phyloP scores from a whole-genome alignment of 371 early-diverging fungal genomes.

The Mucor plumbeus region DNA sequence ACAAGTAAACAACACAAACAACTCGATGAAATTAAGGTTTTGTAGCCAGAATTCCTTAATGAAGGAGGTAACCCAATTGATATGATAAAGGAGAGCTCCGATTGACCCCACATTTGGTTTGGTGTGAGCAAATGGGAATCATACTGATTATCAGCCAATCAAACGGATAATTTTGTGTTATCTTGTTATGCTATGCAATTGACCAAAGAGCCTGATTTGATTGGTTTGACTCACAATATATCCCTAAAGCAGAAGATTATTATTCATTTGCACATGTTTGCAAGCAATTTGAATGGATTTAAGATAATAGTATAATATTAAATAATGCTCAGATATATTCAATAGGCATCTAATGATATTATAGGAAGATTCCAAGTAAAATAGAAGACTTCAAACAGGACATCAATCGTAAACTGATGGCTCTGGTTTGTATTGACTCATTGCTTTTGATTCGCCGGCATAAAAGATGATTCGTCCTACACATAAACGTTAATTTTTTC shows the following conservation, averaged over 20 bases:
- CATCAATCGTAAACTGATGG: background rate
- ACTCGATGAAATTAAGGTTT: background rate
- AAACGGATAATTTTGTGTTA: conserved; percentile 9
- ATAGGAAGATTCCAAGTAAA: background rate
- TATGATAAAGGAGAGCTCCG: conserved; percentile 3
- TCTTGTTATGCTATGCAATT: conserved; percentile 24
- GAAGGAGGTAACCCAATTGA: conserved; percentile 1
- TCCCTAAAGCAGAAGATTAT: conserved; percentile 17
- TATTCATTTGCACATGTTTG: conserved; percentile 6
- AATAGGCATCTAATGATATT: background rate
- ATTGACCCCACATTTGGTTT: conserved; percentile 25
- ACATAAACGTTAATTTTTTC: conserved; percentile 11
- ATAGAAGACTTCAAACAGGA: background rate
- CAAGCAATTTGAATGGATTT: background rate
- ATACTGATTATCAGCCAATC: conserved; percentile 35
- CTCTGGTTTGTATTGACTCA: conserved; percentile 13
- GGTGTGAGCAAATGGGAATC: conserved; percentile 30
- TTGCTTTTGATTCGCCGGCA: conserved; percentile 17
- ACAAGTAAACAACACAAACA: background rate
- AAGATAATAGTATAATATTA: background rate
- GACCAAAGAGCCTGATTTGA: conserved; percentile 15
- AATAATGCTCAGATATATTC: background rate
- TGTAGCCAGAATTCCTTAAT: background rate
- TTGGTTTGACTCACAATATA: conserved; percentile 33
- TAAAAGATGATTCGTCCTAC: conserved; percentile 22